Evolutionary conservation across 1,284 basidiomycete genomes (phyloP), one percentile per base, ranked within the genome.

Genomic region (Porogramme epimiltina): DNA sequence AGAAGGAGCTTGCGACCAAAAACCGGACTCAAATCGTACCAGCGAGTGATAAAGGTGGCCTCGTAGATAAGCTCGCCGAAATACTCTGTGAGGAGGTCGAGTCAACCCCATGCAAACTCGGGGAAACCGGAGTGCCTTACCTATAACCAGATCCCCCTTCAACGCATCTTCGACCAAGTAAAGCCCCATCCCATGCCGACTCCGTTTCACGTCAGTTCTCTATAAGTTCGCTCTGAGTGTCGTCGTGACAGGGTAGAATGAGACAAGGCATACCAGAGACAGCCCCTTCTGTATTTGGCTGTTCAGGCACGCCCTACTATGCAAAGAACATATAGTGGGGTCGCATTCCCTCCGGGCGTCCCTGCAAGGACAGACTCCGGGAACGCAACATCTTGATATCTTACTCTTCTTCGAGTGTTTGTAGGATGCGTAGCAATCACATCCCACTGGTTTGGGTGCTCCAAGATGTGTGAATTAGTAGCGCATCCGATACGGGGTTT

Each of bases 1-100:
- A 59, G 62, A 28, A 3, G 3, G 31, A 36, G 34, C 19, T 19
- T 26, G 19, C n/a, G 19, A 2, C 25, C 19, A 16, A 10, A n/a
- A 8, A n/a, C 20, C 1, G 18, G 28, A 19, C 19, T 37, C 11
- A 19, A 4, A 38, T 52, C 67, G 13, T 41, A 70, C 70, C 63
- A 59, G 44, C 70, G 62, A 16, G 60, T 62, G 0, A 68, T 59
- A 16, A 74, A 69, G 0, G 77, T 77, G 0, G 66, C 52, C 20
- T 73, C 62, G 31, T 62, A 75, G 2, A 86, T 68, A 15, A 84
- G 65, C 54, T 85, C 78, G 2, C 85, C 85, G 24, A 74, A 67
- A 59, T 87, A 87, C 61, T 84, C 85, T 85, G 53, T 3, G 23
- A 31, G 20, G 34, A 25, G 1, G 15, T 18, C 23, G 13, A 38